These are phyloP conservation scores for Phallus indusiatus DNA, from an alignment of 768 basidiomycete genomes.

Conservation along the genomic window DNA sequence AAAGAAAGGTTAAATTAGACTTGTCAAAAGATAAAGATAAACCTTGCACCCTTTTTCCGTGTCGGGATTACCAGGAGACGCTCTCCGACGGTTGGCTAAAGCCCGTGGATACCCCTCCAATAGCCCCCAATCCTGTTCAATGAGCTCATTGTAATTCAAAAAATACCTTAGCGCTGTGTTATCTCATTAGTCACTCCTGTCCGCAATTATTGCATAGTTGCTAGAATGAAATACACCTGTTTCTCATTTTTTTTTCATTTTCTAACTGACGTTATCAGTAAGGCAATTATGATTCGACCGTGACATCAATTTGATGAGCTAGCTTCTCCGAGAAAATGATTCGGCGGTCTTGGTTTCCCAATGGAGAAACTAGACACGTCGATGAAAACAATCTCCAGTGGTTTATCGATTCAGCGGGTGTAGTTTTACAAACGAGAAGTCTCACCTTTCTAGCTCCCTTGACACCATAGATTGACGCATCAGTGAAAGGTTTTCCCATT, in stretches of 20 bases:
- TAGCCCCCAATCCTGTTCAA: too few relatives aligned
- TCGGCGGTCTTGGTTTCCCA: background rate
- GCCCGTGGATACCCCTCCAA: too few relatives aligned
- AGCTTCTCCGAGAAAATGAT: background rate
- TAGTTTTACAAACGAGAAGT: background rate
- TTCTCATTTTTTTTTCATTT: background rate
- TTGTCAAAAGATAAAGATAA: background rate
- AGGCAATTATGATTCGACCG: background rate
- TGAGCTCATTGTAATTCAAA: too few relatives aligned
- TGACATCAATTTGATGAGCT: background rate
- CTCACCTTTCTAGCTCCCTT: too few relatives aligned
- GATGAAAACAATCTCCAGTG: too few relatives aligned
- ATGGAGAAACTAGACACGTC: background rate
- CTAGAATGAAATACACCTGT: background rate
- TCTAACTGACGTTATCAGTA: background rate
- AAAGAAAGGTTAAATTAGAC: background rate
- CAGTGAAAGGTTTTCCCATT: too few relatives aligned
- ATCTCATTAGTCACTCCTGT: background rate
- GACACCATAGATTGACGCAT: too few relatives aligned
- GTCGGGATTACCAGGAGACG: background rate
- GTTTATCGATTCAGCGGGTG: background rate
- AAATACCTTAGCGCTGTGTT: too few relatives aligned
- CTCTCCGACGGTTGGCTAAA: background rate
- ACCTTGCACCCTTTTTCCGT: background rate
- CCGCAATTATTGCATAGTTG: background rate